Evolutionary conservation across 352 stramenopile species (phyloP), one percentile per base, ranked within the genome.

Genomic region (Phytophthora cactorum): DNA sequence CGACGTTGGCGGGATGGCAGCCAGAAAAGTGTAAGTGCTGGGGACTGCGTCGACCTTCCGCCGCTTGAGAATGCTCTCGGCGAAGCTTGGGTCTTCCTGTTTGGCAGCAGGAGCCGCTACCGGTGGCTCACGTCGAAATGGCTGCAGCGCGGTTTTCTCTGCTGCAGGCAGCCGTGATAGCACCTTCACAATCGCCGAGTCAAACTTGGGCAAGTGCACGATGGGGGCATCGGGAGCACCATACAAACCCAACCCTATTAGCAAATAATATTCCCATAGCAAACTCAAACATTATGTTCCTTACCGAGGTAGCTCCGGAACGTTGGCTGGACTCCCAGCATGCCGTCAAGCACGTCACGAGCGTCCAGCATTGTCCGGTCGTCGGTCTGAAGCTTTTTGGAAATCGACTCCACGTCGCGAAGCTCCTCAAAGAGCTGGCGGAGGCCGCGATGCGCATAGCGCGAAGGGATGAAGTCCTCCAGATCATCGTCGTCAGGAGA

Each of bases 71-170:
- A 45, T 45, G 12, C 39, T 9, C 39, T 22, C 15, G 3, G 39
- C 39, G 15, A 45, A 45, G 14, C 39, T 45, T 22, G 4, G 5
- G 12, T 45, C 39, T 25, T 45, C 7, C 7, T 22, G 39, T 4
- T 25, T 11, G 39, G 14, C 4, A 22, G 39, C 39, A 25, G 39
- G 39, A 45, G 12, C 5, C 39, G 7, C 12, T 22, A 45, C 15
- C 1, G 39, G 12, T 12, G 39, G 11, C 14, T 11, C 39, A 45
- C 2, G 12, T 49, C 43, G 17, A 49, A 27, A 28, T 22, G 43
- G n/a, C 43, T 49, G 43, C 43, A 49, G 43, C n/a, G 43, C 43
- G 28, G n/a, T 22, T n/a, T 49, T 49, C 43, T 49, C 43, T 8
- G 17, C 15, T 8, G 15, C 15, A 12, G 43, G 8, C 7, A 49